Base-by-base conservation (phyloP, 2,329 filamentous ascomycete species). In the Trichoderma atroviride region DNA sequence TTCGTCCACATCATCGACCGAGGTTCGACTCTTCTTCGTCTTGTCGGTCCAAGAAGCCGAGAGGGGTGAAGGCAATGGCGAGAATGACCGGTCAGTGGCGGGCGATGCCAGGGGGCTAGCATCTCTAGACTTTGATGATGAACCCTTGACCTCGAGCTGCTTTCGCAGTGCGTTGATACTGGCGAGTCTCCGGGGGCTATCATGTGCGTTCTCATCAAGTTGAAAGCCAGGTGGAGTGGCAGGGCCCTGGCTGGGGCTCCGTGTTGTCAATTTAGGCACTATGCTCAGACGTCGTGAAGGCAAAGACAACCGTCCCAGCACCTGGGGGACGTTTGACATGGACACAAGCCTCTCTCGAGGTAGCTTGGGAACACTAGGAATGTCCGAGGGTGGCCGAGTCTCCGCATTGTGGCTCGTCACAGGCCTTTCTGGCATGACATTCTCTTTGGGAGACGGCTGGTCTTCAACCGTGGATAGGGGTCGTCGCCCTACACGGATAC, bases 391-490 rank as follows among this genome's bases (percentile, higher is more conserved):
- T 4, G 43, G 53, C 29, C 58, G 47, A 31, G 55, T 53, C 10
- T 65, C 53, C 19, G 53, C 53, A 14, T 69, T 31, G 56, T 77
- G 72, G 16, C 72, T 71, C 10, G 74, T 80, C 7, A 75, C 75
- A 24, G 79, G 77, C 22, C 78, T 73, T 29, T 77, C 74, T 2
- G 76, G 72, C 13, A 75, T 70, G 19, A 7, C 2, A 11, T 75
- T 74, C 14, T 72, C 69, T 24, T 70, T 72, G 1, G 84, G 84
- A 0, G 86, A 86, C 0, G 85, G 85, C 57, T 86, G 82, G 69
- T 88, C 86, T 63, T 83, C 77, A 2, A 88, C 85, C 58, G 86
- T 82, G 1, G 86, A 88, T 11, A 88, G 76, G 1, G 86, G 85
- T 6, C 85, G 85, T 6, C 85, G 81, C 1, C 85, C 82, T 70